Evolutionary conservation across 1,284 basidiomycete genomes (phyloP).

Genomic region (Entoloma clypeatum): DNA sequence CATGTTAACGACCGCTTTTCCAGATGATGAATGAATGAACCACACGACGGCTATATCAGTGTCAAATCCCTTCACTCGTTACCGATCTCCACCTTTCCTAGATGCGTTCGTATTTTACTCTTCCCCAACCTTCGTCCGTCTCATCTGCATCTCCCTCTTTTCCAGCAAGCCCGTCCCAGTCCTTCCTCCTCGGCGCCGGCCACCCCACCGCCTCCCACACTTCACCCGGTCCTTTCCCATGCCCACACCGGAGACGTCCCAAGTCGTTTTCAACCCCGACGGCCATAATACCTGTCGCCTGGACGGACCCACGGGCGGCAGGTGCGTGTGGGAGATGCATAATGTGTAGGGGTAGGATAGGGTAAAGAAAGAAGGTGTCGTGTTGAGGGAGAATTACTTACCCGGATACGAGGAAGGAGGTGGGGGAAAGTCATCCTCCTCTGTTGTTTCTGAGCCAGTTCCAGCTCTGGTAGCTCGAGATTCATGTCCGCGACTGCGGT

Average conservation of each 20-base stretch:
- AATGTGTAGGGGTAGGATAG: constrained; percentile 92
- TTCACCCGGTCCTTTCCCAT: constrained; percentile 84
- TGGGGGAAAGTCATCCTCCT: constrained; percentile 25
- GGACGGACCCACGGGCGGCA: constrained; percentile 66
- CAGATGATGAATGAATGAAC: constrained; percentile 98
- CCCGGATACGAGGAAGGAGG: constrained; percentile 56
- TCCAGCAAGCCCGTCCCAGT: constrained; percentile 76
- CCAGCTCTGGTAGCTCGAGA: too few species aligned
- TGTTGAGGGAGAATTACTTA: constrained; percentile 90
- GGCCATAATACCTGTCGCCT: constrained; percentile 63
- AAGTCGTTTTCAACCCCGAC: constrained; percentile 53
- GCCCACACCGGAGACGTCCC: constrained; percentile 66
- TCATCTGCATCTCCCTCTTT: constrained; percentile 1
- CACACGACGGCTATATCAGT: constrained; percentile 89
- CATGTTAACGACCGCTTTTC: neutral
- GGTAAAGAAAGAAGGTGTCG: constrained; percentile 64
- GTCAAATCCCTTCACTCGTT: constrained; percentile 81
- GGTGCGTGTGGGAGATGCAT: constrained; percentile 88
- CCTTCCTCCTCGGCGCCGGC: constrained; percentile 81
- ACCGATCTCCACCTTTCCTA: constrained; percentile 89
- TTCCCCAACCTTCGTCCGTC: neutral
- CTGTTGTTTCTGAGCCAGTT: constrained; percentile 3
- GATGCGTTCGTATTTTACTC: constrained; percentile 50
- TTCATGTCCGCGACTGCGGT: too few species aligned
- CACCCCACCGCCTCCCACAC: constrained; percentile 68